A percentile compares a stretch with the other conserved stretches of the same genome.
Evolutionary conservation across 2,329 filamentous ascomycete species (phyloP).

Genomic region (Ceratocystis huliohia): DNA sequence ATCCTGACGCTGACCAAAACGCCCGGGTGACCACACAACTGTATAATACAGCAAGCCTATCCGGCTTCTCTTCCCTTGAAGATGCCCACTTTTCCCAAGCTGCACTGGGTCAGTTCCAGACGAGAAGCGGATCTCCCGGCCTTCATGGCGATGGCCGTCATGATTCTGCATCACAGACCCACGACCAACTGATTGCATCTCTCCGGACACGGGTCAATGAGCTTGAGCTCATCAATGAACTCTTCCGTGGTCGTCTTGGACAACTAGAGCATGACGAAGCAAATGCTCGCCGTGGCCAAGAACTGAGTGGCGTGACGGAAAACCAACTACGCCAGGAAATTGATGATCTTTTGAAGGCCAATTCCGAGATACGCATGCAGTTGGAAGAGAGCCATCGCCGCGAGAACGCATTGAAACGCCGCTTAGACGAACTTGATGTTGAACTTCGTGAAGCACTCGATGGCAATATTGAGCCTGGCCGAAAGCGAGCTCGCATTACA

Average conservation of each 20-base stretch:
- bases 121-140: constrained; percentile 40
- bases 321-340: constrained; percentile 46
- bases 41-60: constrained; percentile 55
- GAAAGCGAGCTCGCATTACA: constrained; percentile 22
- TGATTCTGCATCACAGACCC: constrained; percentile 56
- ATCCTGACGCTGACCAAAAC: constrained; percentile 12
- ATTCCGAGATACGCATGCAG: constrained; percentile 42
- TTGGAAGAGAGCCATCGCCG: constrained; percentile 65
- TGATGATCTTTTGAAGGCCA: constrained; percentile 32
- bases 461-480: constrained; percentile 23
- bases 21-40: constrained; percentile 29
- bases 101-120: constrained; percentile 39
- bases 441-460: constrained; percentile 32
- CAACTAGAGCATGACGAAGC: constrained; percentile 69
- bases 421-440: constrained; percentile 65
- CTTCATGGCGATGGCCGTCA: constrained; percentile 49
- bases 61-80: constrained; percentile 68
- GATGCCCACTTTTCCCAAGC: constrained; percentile 54
- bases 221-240: constrained; percentile 83
- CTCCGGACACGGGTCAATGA: constrained; percentile 94
- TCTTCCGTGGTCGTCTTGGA: constrained; percentile 62
- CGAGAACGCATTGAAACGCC: constrained; percentile 69
- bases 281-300: constrained; percentile 48
- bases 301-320: constrained; percentile 44
- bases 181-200: constrained; percentile 65